Conservation (phyloP, 108 stramenopile genomes). For the Chaetoceros muelleri region DNA sequence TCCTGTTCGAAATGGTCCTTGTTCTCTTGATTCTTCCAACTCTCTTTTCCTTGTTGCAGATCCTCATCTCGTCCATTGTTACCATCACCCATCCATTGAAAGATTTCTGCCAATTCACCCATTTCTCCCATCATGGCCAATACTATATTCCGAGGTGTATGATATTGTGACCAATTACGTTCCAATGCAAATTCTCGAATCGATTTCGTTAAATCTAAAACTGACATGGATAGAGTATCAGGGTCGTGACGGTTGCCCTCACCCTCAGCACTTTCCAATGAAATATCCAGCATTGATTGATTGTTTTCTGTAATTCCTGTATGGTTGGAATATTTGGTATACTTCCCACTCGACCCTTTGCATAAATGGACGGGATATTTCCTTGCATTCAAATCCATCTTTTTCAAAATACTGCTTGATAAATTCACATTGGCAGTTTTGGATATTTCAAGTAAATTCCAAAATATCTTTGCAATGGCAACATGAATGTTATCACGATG, state of each 20-base stretch:
- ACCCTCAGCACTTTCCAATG: background rate
- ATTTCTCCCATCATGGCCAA: slow-evolving; percentile 83
- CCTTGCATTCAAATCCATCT: slow-evolving; percentile 58
- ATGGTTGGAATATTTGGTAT: slow-evolving; percentile 59
- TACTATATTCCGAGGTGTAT: slow-evolving; percentile 79
- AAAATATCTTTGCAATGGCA: too few relatives aligned
- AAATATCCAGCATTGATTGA: slow-evolving; percentile 36
- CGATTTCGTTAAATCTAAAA: slow-evolving; percentile 17
- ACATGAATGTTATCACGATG: too few relatives aligned
- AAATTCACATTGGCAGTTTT: too few relatives aligned
- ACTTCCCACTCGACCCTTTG: slow-evolving; percentile 58
- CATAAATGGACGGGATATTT: slow-evolving; percentile 86
- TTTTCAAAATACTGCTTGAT: slow-evolving; percentile 33
- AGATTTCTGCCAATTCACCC: slow-evolving; percentile 84
- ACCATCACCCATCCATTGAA: slow-evolving; percentile 76
- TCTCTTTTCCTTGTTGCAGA: background rate
- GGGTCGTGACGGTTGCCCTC: background rate
- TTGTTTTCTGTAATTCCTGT: slow-evolving; percentile 70
- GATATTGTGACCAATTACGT: slow-evolving; percentile 64
- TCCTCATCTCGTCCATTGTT: background rate
- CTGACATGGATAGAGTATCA: background rate
- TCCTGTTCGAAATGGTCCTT: slow-evolving; percentile 77
- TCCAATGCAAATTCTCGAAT: slow-evolving; percentile 56
- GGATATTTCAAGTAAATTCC: too few relatives aligned
- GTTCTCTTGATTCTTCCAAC: slow-evolving; percentile 16